Conservation (phyloP, 306 rosid species). For the Castanospermum australe region DNA sequence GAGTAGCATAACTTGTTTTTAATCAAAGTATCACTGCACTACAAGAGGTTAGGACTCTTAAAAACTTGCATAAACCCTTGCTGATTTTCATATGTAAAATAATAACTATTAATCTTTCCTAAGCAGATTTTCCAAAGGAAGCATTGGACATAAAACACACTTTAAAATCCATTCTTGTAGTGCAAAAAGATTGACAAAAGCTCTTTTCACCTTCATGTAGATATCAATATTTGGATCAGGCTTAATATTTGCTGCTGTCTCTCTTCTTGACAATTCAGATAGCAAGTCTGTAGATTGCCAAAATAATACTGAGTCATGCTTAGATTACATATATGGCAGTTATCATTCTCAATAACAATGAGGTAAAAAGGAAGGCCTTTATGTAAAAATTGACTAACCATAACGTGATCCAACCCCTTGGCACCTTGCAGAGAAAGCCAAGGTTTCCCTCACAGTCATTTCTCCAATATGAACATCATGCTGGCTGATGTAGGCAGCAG, state of each 20-base stretch:
- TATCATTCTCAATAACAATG: neutral
- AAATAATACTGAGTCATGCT: neutral
- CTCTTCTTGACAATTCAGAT: conserved; percentile 51
- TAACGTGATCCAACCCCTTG: conserved; percentile 64
- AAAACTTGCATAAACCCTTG: no score
- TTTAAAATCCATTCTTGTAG: neutral
- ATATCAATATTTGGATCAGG: conserved; percentile 51
- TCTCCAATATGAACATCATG: conserved; percentile 51
- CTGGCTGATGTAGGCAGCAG: conserved; percentile 53
- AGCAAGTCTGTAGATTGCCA: conserved; percentile 35
- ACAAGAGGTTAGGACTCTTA: neutral
- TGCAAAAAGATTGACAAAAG: neutral
- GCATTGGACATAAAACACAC: neutral
- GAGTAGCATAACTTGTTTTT: neutral
- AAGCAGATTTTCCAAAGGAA: neutral
- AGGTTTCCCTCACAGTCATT: conserved; percentile 60
- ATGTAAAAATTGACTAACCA: conserved; percentile 34
- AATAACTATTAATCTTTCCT: neutral
- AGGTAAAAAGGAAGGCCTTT: neutral
- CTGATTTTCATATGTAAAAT: neutral
- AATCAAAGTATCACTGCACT: neutral
- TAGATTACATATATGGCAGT: neutral
- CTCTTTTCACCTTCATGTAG: conserved; percentile 44
- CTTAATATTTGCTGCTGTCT: conserved; percentile 38
- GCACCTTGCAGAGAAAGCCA: conserved; percentile 58